Base-by-base conservation (phyloP, 352 stramenopile species). In the Blastocystis sp. region DNA sequence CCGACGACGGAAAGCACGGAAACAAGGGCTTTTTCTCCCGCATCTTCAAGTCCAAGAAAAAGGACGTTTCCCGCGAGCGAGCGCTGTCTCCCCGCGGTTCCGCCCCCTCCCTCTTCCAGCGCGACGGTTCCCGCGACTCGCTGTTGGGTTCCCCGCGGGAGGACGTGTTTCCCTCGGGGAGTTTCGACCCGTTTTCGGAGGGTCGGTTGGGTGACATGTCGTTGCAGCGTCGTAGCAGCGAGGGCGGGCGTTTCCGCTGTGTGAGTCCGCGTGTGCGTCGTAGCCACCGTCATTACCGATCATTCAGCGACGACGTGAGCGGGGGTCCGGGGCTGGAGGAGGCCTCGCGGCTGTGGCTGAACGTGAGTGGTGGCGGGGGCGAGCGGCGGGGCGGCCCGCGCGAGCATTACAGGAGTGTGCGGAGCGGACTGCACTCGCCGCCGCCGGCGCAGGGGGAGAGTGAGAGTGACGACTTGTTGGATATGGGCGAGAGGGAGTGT, bases 21-120 rank as follows among this genome's bases (percentile, higher is more conserved):
- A n/a, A n/a, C n/a, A 63, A 48, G 32, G 6, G 14, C n/a, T 79
- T 79, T 27, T 59, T 79, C 46, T 63, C 69, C 8, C 42, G 46
- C 18, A 46, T 79, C n/a, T 79, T 79, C 69, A 79, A 79, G 27
- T 29, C 46, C 6, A 79, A 79, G 48, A 79, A 79, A 44, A 44
- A 57, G 3, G 54, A 27, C 1, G 69, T 32, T 24, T n/a, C n/a
- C n/a, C n/a, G n/a, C n/a, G 53, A 6, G 24, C 53, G 29, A 24
- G 11, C 24, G 53, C 53, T 24, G 6, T 16, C 44, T 51, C 44
- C 7, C 16, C 7, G 7, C 16, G 44, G 16, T 51, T 51, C 44
- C 44, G 16, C 16, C 7, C 16, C 44, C 16, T 51, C 44, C 44
- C 16, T n/a, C 14, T 24, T 63, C n/a, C n/a, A n/a, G n/a, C n/a